phyloP scores from a whole-genome alignment of 257 asterid species.

The Scutellaria galericulata region DNA sequence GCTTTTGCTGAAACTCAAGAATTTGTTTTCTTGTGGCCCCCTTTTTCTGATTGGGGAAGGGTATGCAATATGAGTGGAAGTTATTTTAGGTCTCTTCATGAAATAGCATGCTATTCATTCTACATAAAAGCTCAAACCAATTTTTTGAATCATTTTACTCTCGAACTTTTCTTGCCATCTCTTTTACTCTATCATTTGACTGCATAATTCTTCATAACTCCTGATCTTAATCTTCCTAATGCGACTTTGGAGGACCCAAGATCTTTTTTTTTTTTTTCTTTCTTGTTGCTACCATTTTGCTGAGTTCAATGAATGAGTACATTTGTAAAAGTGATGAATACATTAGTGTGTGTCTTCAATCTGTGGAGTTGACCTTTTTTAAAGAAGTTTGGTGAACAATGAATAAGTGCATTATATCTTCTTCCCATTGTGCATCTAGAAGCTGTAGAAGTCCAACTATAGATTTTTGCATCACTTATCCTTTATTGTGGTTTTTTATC shows the following conservation, averaged over 20 bases:
- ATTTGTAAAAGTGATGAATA: too few relatives aligned
- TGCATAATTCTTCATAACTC: neutral
- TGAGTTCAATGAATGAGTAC: too few relatives aligned
- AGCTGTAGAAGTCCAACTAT: neutral
- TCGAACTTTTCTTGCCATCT: neutral
- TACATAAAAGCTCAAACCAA: neutral
- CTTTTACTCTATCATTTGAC: neutral
- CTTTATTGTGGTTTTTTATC: neutral
- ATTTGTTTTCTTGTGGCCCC: neutral
- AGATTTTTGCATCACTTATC: neutral
- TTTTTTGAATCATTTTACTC: neutral
- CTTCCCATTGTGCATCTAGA: neutral
- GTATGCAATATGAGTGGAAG: neutral
- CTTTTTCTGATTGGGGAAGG: neutral
- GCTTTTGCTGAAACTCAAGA: neutral
- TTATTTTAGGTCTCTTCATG: neutral
- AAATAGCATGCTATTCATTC: neutral
- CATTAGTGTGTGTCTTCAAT: too few relatives aligned
- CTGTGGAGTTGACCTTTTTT: too few relatives aligned
- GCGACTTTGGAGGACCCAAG: neutral
- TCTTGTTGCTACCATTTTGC: neutral
- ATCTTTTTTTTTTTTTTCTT: neutral
- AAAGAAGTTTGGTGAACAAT: too few relatives aligned
- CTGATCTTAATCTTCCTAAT: neutral
- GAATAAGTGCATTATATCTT: neutral